Percentiles rank a stretch among this genome's conserved stretches.
phyloP scores from a whole-genome alignment of 345 rosid genomes.

The Brassica rapa region DNA sequence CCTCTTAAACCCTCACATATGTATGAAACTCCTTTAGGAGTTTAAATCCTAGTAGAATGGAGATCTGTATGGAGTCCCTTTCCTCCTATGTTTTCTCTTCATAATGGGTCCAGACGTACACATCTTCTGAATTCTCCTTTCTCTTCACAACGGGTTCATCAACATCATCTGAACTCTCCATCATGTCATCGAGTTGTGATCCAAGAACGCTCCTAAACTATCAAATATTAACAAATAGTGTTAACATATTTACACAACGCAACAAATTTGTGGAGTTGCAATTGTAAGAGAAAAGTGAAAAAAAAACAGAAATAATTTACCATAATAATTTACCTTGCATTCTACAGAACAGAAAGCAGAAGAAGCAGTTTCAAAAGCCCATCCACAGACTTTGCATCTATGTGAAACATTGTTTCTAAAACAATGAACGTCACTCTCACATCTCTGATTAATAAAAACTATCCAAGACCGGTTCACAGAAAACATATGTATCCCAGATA shows the following conservation, averaged over 20 bases:
- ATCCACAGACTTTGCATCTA: constrained; percentile 28
- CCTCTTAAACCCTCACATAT: not conserved
- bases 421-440: constrained; percentile 6
- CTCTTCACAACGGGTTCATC: not conserved
- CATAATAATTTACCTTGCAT: constrained; percentile 33
- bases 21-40: not conserved
- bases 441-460: constrained; percentile 24
- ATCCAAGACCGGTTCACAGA: not conserved
- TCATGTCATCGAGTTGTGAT: constrained; percentile 25
- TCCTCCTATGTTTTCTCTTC: constrained; percentile 23
- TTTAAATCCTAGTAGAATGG: constrained; percentile 20
- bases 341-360: constrained; percentile 34
- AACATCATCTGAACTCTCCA: constrained; percentile 9
- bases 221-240: not conserved
- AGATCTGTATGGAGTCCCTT: constrained; percentile 28
- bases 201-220: constrained; percentile 17
- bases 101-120: not conserved
- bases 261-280: not conserved
- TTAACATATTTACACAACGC: not conserved
- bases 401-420: not conserved
- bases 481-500: constrained; percentile 17
- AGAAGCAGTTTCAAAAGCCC: constrained; percentile 26
- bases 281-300: not conserved
- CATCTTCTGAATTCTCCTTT: constrained; percentile 11
- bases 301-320: not conserved